These are phyloP conservation scores for Inga laurina DNA, from an alignment of 306 rosid genomes.

Conservation along the genomic window DNA sequence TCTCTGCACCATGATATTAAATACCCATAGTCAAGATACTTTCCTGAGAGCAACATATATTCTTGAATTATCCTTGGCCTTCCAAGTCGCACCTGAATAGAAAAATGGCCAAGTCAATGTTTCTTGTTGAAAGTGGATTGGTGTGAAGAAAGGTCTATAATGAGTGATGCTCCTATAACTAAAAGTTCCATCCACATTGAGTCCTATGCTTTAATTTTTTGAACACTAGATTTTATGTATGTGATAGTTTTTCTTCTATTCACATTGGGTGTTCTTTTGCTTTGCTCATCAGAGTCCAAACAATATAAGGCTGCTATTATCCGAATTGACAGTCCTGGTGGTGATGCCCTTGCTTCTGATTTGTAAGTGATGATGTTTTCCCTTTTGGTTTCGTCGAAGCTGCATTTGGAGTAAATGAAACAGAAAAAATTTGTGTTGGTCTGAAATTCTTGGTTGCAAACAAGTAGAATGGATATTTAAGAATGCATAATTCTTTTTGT, in stretches of 20 bases:
- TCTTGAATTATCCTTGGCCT: background rate
- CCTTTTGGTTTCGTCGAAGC: background rate
- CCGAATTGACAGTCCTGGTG: constrained; percentile 97
- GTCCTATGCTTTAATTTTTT: background rate
- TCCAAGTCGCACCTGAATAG: background rate
- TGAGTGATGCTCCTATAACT: background rate
- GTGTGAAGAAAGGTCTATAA: background rate
- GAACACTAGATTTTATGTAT: background rate
- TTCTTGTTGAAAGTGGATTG: background rate
- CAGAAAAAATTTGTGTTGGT: background rate
- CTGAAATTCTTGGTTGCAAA: constrained; percentile 23
- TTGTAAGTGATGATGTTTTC: constrained; percentile 68
- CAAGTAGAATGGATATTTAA: constrained; percentile 15
- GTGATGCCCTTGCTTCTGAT: constrained; percentile 99
- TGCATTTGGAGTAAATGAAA: constrained; percentile 29
- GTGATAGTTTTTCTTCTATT: constrained; percentile 5
- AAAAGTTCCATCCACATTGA: background rate
- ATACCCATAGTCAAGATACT: background rate
- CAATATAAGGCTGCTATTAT: constrained; percentile 80
- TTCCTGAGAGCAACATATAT: background rate
- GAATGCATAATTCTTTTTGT: background rate
- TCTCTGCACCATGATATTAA: background rate
- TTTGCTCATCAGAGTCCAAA: constrained; percentile 64
- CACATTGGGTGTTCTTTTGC: constrained; percentile 13
- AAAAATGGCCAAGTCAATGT: background rate